Percentiles rank a stretch among this genome's conserved stretches.
These are phyloP conservation scores for Fusarium sarcochroum DNA, from an alignment of 2,329 filamentous ascomycete species.

Conservation along the genomic window DNA sequence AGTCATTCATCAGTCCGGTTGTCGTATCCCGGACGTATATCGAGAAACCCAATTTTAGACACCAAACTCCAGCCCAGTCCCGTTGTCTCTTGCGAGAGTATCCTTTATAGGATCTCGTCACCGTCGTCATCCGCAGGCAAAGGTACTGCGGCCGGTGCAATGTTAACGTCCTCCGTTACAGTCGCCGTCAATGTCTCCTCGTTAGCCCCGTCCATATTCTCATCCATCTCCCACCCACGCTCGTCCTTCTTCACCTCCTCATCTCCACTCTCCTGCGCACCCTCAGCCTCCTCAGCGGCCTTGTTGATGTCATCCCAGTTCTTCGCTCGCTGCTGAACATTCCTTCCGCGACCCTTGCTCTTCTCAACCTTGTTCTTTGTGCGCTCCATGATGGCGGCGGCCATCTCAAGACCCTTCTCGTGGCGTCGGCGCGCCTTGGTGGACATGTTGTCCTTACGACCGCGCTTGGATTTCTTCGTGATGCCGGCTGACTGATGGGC, in stretches of 20 bases:
- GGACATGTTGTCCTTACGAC: conserved; percentile 68
- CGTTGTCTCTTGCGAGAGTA: conserved; percentile 4
- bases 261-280: conserved; percentile 1
- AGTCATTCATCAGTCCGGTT: conserved; percentile 35
- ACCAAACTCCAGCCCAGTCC: conserved; percentile 46
- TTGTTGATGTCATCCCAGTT: conserved; percentile 72
- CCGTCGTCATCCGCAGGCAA: conserved; percentile 49
- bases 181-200: conserved; percentile 14
- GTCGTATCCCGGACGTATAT: conserved; percentile 34
- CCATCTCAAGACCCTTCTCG: conserved; percentile 71
- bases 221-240: conserved; percentile 53
- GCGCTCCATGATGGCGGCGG: conserved; percentile 71
- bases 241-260: conserved; percentile 44
- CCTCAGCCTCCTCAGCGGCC: conserved; percentile 40
- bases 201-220: conserved; percentile 52
- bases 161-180: not conserved
- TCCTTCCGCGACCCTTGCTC: conserved; percentile 65
- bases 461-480: conserved; percentile 73
- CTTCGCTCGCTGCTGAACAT: conserved; percentile 65
- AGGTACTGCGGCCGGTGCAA: conserved; percentile 16
- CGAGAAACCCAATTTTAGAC: conserved; percentile 44
- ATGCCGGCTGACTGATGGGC: conserved; percentile 78
- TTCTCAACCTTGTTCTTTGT: conserved; percentile 69
- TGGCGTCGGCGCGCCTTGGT: conserved; percentile 68
- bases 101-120: conserved; percentile 52